phyloP scores from a whole-genome alignment of 805 yeast genomes.

The Kuraishia capsulata region DNA sequence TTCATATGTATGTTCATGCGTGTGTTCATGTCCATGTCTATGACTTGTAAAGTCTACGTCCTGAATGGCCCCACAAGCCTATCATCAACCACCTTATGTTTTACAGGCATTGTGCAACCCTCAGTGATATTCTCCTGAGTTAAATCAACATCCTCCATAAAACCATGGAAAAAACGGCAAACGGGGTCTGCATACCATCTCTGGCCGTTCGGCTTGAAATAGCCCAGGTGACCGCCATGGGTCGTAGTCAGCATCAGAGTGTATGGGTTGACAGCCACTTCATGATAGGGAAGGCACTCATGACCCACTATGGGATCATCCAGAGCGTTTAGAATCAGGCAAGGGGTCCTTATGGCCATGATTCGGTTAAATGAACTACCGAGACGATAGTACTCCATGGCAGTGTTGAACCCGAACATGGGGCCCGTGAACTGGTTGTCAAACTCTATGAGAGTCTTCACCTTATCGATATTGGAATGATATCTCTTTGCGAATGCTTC shows the following conservation, averaged over 20 bases:
- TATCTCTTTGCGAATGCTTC: constrained; percentile 12
- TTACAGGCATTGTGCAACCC: constrained; percentile 1
- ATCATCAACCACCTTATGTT: constrained; percentile 2
- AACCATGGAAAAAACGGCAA: constrained; percentile 23
- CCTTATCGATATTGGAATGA: constrained; percentile 10
- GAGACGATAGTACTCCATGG: constrained; percentile 54
- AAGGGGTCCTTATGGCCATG: constrained; percentile 48
- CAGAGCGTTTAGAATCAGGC: constrained; percentile 48
- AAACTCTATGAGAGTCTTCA: constrained; percentile 39
- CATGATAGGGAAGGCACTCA: constrained; percentile 39
- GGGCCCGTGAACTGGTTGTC: constrained; percentile 60
- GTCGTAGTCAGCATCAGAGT: constrained; percentile 47
- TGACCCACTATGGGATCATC: constrained; percentile 73
- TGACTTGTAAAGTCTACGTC: too few relatives aligned
- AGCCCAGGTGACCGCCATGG: constrained; percentile 80
- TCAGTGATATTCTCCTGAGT: constrained; percentile 5
- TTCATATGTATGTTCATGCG: too few relatives aligned
- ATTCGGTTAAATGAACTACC: constrained; percentile 52
- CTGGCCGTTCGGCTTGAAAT: constrained; percentile 49
- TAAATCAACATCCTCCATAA: constrained; percentile 9
- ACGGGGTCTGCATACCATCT: constrained; percentile 61
- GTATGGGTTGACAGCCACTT: constrained; percentile 49
- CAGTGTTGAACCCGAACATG: constrained; percentile 55
- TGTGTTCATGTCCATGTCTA: too few relatives aligned
- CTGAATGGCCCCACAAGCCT: too few relatives aligned